phyloP scores from a whole-genome alignment of 169 alveolate species.

The Plasmodium adleri region DNA sequence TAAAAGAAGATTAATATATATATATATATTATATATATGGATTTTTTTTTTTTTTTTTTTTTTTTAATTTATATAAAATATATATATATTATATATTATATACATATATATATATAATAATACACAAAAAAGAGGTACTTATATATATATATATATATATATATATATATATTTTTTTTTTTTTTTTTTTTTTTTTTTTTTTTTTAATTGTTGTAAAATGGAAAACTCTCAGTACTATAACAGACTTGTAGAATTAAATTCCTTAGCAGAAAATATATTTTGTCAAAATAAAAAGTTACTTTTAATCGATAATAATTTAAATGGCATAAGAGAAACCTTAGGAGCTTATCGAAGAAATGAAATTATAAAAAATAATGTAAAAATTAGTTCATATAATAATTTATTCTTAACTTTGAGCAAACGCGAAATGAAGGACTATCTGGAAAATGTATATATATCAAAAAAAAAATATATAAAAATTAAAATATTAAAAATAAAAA shows the following conservation, averaged over 20 bases:
- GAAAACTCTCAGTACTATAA: conserved; percentile 62
- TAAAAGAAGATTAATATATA: not conserved
- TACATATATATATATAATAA: not conserved
- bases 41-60: not conserved
- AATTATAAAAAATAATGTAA: conserved; percentile 17
- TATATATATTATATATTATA: too few species aligned
- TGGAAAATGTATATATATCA: conserved; percentile 31
- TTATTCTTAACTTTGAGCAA: conserved; percentile 36
- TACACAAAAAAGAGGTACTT: not conserved
- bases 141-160: conserved; percentile 12
- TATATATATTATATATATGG: not conserved
- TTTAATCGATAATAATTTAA: conserved; percentile 54
- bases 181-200: not conserved
- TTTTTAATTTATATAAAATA: not conserved
- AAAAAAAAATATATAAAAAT: conserved; percentile 9
- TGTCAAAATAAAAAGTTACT: conserved; percentile 47
- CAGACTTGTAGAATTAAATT: conserved; percentile 50
- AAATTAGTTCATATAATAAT: conserved; percentile 34
- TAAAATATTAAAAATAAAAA: not conserved
- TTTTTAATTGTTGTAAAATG: conserved; percentile 6
- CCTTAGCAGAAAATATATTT: conserved; percentile 51
- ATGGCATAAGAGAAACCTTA: conserved; percentile 45
- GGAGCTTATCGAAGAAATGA: conserved; percentile 69
- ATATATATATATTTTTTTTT: not conserved
- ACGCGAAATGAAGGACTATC: conserved; percentile 32